Base-by-base conservation (phyloP, 1,139 yeast species). In the Debaryomyces nepalensis region DNA sequence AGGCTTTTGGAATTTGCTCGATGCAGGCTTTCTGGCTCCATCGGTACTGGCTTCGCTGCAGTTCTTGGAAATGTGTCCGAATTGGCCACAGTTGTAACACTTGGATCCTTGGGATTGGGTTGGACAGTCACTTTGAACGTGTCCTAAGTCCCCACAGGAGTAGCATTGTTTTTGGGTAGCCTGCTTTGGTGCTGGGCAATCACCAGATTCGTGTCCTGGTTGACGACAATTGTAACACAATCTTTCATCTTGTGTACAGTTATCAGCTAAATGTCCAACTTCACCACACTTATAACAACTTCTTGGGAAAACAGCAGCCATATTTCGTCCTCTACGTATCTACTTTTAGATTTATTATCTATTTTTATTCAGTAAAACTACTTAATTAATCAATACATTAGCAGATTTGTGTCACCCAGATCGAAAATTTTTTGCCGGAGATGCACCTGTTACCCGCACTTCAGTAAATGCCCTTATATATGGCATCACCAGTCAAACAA, bases 211-310 rank as follows among this genome's bases (percentile, higher is more conserved):
- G 69, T 89, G 97, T 51, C 96, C 96, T 48, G 96, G 85, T 66
- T 84, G 78, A 63, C 85, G 87, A 70, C 97, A 89, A 82, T 89
- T 89, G 84, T 88, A 89, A 72, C 97, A 89, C 62, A 89, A 76
- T 72, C 93, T 84, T 66, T 83, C 88, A 48, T 83, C 77, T 67
- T 87, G 88, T 54, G 82, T 80, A 70, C 97, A 89, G 63, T 79
- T 83, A 63, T 86, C 95, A 50, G 96, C 96, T 61, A 87, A 78
- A 75, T 89, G 96, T 56, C 96, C 96, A 54, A 86, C 78, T 72
- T 87, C 88, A 60, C 97, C 96, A 73, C 97, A 90, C 70, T 87
- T 88, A 78, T 81, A 86, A 75, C 95, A 86, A 54, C 90, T 84
- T 79, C 86, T 84, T 70, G 88, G 89, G 73, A 82, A 84, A 66